Base-by-base conservation (phyloP, 129 eudicot genomes). In the Apium graveolens region DNA sequence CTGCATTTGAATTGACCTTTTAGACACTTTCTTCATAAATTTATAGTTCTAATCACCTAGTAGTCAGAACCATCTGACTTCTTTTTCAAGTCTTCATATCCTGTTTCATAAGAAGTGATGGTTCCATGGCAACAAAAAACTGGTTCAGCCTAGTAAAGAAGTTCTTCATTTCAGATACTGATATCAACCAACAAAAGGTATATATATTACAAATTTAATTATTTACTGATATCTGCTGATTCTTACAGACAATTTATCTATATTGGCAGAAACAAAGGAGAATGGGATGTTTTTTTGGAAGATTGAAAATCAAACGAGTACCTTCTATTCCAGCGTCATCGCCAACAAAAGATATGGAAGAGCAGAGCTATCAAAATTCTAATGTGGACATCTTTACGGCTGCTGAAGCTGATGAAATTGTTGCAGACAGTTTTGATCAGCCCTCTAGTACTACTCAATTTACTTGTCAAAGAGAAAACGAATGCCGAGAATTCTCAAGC, bases 111-210 rank as follows among this genome's bases (percentile, higher is more conserved):
- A 37, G 16, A 35, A 74, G 63, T 55, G 80, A 63, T 77, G 71
- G 9, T 74, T 73, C 55, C n/a, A 53, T 91, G 97, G 92, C 93
- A 68, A 89, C 84, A 79, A 91, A 83, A 84, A 91, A 88, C 81
- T 89, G 93, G 93, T 82, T 91, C 73, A 79, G 84, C 77, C 24
- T 82, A 0, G 69, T 91, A 44, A 91, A 89, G 90, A 87, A 87
- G 80, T 76, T 91, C 68, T 89, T 91, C 84, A 48, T 85, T 78
- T 73, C 91, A 63, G 97, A 89, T 31, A 70, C 86, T 29, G 77
- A 77, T 51, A 83, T 81, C 77, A 84, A 82, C 73, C 46, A n/a
- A 79, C 83, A 77, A 75, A 91, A 88, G 91, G 97, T 91, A 80
- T 38, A 20, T 26, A 12, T 44, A 11, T 35, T 70, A 17, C 14